phyloP scores from a whole-genome alignment of 768 basidiomycete species.

The Macrolepiota fuliginosa region DNA sequence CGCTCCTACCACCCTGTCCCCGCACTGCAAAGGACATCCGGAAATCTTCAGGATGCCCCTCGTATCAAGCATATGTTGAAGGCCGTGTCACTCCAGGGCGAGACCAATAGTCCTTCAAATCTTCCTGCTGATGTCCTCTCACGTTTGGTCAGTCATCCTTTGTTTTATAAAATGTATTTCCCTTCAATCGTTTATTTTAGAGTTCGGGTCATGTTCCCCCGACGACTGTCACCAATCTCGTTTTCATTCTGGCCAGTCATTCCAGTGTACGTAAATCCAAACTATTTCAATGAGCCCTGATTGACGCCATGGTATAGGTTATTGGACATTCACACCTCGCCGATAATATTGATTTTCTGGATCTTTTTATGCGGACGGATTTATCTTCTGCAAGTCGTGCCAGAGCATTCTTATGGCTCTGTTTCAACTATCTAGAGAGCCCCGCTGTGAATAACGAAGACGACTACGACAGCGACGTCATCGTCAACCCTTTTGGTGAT shows the following conservation, averaged over 20 bases:
- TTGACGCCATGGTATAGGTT: slow-evolving; percentile 26
- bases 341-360: slow-evolving; percentile 69
- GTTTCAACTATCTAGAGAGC: slow-evolving; percentile 74
- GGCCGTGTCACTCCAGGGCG: slow-evolving; percentile 47
- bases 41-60: slow-evolving; percentile 76
- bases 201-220: slow-evolving; percentile 55
- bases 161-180: slow-evolving; percentile 10
- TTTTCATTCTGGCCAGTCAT: slow-evolving; percentile 68
- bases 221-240: slow-evolving; percentile 66
- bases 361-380: slow-evolving; percentile 74
- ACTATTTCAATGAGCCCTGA: not conserved
- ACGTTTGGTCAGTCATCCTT: slow-evolving; percentile 41
- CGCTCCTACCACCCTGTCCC: slow-evolving; percentile 80
- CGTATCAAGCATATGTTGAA: slow-evolving; percentile 77
- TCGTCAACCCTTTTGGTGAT: slow-evolving; percentile 61
- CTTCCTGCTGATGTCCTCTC: slow-evolving; percentile 57
- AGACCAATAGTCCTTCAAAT: slow-evolving; percentile 43
- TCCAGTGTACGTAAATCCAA: slow-evolving; percentile 35
- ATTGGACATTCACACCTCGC: slow-evolving; percentile 68
- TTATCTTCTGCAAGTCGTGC: slow-evolving; percentile 76
- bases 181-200: slow-evolving; percentile 22
- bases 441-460: slow-evolving; percentile 28
- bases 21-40: slow-evolving; percentile 62
- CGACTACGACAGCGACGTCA: slow-evolving; percentile 35
- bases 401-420: slow-evolving; percentile 79